Conservation (phyloP, 2,329 filamentous ascomycete genomes). For the Aurifilum marmelostoma region DNA sequence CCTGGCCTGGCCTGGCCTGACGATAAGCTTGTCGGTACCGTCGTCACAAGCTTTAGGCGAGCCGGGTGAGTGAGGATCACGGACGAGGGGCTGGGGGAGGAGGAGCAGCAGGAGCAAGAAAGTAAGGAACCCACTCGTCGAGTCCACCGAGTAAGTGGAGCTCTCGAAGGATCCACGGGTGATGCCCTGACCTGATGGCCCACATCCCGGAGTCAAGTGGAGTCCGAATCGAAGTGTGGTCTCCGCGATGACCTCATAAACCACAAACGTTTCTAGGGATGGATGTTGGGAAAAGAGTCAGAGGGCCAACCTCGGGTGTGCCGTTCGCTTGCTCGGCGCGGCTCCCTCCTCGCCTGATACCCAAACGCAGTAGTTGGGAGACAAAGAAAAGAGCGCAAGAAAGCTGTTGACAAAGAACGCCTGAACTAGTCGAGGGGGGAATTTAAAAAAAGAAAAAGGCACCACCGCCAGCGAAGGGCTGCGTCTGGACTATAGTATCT, state of each 20-base stretch:
- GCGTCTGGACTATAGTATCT: background rate
- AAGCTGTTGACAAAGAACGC: background rate
- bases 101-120: background rate
- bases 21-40: conserved; percentile 18
- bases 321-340: background rate
- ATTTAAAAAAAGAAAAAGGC: background rate
- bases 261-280: background rate
- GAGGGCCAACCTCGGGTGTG: background rate
- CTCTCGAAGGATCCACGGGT: background rate
- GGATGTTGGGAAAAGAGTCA: background rate
- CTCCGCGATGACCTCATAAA: conserved; percentile 8
- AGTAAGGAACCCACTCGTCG: conserved; percentile 4
- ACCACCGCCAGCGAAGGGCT: background rate
- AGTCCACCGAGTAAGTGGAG: conserved; percentile 5
- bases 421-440: background rate
- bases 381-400: background rate
- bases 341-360: background rate
- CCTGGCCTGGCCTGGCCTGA: background rate
- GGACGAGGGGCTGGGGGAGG: conserved; percentile 4
- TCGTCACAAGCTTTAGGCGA: conserved; percentile 12
- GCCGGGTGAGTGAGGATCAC: conserved; percentile 6
- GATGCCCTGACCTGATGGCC: background rate
- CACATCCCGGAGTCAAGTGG: background rate
- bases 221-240: conserved; percentile 6
- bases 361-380: no score